phyloP scores from a whole-genome alignment of 139 green algal genomes.

The Volvox reticuliferus region DNA sequence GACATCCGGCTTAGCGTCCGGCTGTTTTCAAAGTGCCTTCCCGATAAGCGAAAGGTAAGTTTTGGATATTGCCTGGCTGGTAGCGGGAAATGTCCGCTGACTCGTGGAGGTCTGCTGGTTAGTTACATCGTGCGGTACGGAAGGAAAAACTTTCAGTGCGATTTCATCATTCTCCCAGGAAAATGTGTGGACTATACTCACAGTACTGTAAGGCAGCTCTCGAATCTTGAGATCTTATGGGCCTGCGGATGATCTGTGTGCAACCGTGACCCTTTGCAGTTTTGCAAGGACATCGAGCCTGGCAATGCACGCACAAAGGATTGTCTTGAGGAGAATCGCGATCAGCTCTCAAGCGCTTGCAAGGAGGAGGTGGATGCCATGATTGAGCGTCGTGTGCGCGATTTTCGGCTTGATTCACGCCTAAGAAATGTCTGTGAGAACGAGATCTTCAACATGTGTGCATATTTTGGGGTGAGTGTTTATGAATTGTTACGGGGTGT shows the following conservation, averaged over 20 bases:
- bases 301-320: conserved; percentile 74
- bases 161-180: too few species aligned
- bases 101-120: too few species aligned
- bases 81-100: too few species aligned
- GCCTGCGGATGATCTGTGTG: too few species aligned
- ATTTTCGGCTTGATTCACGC: conserved; percentile 81
- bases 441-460: conserved; percentile 73
- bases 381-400: conserved; percentile 73
- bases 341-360: conserved; percentile 56
- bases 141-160: too few species aligned
- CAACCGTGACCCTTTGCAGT: conserved; percentile 45
- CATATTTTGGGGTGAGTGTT: conserved; percentile 59
- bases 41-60: conserved; percentile 60
- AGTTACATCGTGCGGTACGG: too few species aligned
- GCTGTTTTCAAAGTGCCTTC: conserved; percentile 75
- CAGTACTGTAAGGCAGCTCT: too few species aligned
- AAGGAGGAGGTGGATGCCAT: conserved; percentile 75
- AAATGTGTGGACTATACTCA: too few species aligned
- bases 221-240: too few species aligned
- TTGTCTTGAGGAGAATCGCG: conserved; percentile 76
- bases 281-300: conserved; percentile 73
- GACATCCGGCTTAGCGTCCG: conserved; percentile 81
- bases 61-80: not conserved
- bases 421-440: conserved; percentile 65
- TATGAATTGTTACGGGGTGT: too few species aligned